Base-by-base conservation (phyloP, 441 rosid species). In the Pelargonium australe region DNA sequence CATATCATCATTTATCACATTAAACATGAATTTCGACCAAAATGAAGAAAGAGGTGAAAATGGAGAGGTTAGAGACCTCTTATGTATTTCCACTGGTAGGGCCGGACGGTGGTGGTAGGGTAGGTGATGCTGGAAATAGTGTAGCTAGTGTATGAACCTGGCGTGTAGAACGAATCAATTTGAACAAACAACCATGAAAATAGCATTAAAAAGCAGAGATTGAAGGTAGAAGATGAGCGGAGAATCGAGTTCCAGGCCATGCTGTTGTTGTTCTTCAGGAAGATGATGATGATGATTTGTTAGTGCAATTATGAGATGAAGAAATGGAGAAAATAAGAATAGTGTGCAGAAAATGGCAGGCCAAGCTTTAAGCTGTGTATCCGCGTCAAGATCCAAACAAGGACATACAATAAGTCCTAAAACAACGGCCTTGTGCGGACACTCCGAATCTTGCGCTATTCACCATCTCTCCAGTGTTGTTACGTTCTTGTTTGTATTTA, bases 51-150 rank as follows among this genome's bases (percentile, higher is more conserved):
- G n/a, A n/a, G n/a, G n/a, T n/a, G n/a, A n/a, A 55, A 55, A 16
- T 19, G n/a, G 17, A 1, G 20, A 55, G 61, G 10, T 16, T 4
- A 55, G 8, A 19, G 23, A 16, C 61, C 61, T 55, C 61, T 55
- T 55, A 55, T 55, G 6, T 55, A 55, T 16, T 55, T 55, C 61
- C 61, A 55, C 61, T 55, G 61, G 61, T 55, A 55, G 61, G 61
- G 61, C 61, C 61, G 16, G 19, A 55, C n/a, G 8, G 23, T 55
- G 10, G 23, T 55, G 20, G 61, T 55, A 16, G 61, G 61, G 19
- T 55, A 55, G 61, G 61, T 55, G 23, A 55, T 16, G 61, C 61
- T 55, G 20, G 61, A 55, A 55, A 55, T 55, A 55, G 61, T 55
- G 10, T 55, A 55, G 23, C 20, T 55, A 3, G 61, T 55, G 61